A percentile compares a stretch with the other conserved stretches of the same genome.
phyloP scores from a whole-genome alignment of 768 basidiomycete species.

The Boletus subparvulus region DNA sequence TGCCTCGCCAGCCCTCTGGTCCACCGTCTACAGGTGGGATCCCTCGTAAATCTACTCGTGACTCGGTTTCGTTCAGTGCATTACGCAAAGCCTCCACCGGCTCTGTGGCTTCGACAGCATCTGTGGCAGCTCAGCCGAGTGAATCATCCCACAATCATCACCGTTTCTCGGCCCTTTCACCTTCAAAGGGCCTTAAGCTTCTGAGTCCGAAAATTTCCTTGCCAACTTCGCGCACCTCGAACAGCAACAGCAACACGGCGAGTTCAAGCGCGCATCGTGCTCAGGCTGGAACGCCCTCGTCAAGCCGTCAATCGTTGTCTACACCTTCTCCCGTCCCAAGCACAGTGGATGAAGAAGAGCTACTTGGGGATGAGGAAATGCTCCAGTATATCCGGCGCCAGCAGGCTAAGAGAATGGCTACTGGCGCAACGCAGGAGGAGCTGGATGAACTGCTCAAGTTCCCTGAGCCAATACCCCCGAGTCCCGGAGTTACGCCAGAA shows the following conservation, averaged over 20 bases:
- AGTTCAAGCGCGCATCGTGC: slow-evolving; percentile 47
- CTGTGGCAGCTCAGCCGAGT: slow-evolving; percentile 46
- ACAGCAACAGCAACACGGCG: slow-evolving; percentile 34
- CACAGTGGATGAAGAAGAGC: slow-evolving; percentile 79
- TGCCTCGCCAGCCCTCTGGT: slow-evolving; percentile 61
- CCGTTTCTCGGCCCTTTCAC: slow-evolving; percentile 81
- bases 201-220: slow-evolving; percentile 76
- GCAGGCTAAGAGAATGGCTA: slow-evolving; percentile 81
- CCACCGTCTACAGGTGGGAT: slow-evolving; percentile 46
- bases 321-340: slow-evolving; percentile 84
- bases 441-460: slow-evolving; percentile 87
- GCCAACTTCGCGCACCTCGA: slow-evolving; percentile 55
- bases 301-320: slow-evolving; percentile 72
- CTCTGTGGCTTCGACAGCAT: slow-evolving; percentile 69
- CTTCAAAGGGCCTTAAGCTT: slow-evolving; percentile 80
- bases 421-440: slow-evolving; percentile 82
- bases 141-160: slow-evolving; percentile 47
- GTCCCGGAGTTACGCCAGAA: slow-evolving; percentile 60
- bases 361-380: slow-evolving; percentile 96
- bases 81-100: slow-evolving; percentile 82
- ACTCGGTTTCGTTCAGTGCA: slow-evolving; percentile 75
- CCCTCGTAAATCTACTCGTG: slow-evolving; percentile 69
- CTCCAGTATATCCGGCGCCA: slow-evolving; percentile 88
- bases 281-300: slow-evolving; percentile 61
- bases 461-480: slow-evolving; percentile 84